Evolutionary conservation across 2,329 filamentous ascomycete genomes (phyloP), one percentile per base, ranked within the genome.

Genomic region (Xylariomycetidae sp.): DNA sequence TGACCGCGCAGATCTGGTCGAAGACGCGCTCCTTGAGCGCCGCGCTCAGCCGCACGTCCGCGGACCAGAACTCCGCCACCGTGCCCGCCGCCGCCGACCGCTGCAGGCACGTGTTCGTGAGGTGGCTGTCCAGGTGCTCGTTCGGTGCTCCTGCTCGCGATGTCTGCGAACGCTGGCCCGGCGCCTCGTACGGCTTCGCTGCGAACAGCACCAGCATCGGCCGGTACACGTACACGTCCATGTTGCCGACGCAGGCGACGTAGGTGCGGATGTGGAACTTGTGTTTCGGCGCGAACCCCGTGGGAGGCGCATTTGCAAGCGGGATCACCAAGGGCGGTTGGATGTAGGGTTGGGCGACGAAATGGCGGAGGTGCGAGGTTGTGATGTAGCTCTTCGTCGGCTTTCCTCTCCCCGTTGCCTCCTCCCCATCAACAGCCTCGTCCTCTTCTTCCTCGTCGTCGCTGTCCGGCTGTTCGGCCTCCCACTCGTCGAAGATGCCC

Each of bases 221-320:
- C 48, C 69, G 77, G 71, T 93, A 95, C 47, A 96, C 85, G 62
- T 86, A 89, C 34, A 96, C 77, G 39, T 79, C 72, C 10, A 98
- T 68, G 2, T 80, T 76, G 26, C 88, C 89, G 2, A 80, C 69
- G 32, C 86, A 85, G 38, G 95, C 72, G 16, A 95, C 85, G 60
- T 98, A 98, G 2, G 84, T 86, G 27, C 92, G 74, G 53, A 98
- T 86, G 63, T 98, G 92, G 64, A 96, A 98, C 61, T 98, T 98
- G 43, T 84, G 76, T 40, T 71, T 67, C 19, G 72, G 72, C 18
- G 67, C 71, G n/a, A n/a, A n/a, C n/a, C n/a, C n/a, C n/a, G n/a
- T n/a, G n/a, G n/a, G n/a, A n/a, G n/a, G n/a, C n/a, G n/a, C n/a
- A n/a, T n/a, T n/a, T n/a, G n/a, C n/a, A n/a, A n/a, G n/a, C 3